Conservation (phyloP, 2,329 filamentous ascomycete genomes). For the Colletotrichum liaoningense region DNA sequence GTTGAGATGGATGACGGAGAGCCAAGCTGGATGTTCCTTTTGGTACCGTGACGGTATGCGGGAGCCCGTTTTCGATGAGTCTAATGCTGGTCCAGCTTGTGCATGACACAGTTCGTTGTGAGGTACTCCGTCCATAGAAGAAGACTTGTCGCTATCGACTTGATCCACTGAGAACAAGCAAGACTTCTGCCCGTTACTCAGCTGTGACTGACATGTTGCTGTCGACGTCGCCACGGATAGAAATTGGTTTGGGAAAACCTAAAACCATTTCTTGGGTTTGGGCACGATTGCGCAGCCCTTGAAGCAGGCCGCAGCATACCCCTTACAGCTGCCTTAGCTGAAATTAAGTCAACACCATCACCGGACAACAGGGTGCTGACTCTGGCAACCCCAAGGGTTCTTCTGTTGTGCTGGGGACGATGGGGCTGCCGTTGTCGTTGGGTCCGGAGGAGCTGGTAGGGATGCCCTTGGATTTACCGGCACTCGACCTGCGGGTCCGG, state of each 20-base stretch:
- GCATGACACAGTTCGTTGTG: neutral
- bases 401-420: neutral
- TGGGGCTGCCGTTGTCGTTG: neutral
- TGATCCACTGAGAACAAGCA: neutral
- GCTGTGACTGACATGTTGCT: neutral
- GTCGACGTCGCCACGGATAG: neutral
- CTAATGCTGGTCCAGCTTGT: neutral
- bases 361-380: neutral
- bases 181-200: neutral
- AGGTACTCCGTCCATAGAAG: neutral
- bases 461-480: slow-evolving; percentile 7
- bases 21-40: neutral
- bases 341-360: slow-evolving; percentile 33
- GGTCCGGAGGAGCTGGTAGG: slow-evolving; percentile 6
- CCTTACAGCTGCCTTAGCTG: slow-evolving; percentile 27
- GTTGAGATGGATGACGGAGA: neutral
- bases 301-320: slow-evolving; percentile 27
- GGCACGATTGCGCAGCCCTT: slow-evolving; percentile 27
- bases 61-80: neutral
- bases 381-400: neutral
- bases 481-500: slow-evolving; percentile 18
- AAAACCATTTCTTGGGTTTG: slow-evolving; percentile 40
- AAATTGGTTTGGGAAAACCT: slow-evolving; percentile 11
- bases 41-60: neutral
- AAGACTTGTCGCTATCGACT: neutral